Evolutionary conservation across 1,284 basidiomycete species (phyloP).

Genomic region (Cutaneotrichosporon daszewskae): DNA sequence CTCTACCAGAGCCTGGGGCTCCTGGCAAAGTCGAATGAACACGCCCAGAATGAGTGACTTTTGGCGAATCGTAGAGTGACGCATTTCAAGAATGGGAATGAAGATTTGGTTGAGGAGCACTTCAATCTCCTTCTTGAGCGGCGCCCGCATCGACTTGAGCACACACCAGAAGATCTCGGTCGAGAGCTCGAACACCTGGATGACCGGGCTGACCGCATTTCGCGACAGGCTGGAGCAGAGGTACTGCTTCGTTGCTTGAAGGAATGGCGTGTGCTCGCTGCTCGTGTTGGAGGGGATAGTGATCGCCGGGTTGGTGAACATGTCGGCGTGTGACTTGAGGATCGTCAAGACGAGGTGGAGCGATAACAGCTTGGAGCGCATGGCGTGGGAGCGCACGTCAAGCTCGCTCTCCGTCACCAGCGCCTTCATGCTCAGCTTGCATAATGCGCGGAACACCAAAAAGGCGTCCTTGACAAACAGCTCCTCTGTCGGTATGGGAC

Average conservation of each 20-base stretch:
- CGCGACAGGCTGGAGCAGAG: slow-evolving; percentile 88
- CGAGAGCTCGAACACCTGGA: slow-evolving; percentile 94
- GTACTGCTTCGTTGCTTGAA: slow-evolving; percentile 90
- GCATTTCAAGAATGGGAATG: slow-evolving; percentile 97
- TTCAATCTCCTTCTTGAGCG: slow-evolving; percentile 99
- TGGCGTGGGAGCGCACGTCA: slow-evolving; percentile 86
- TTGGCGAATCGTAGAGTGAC: slow-evolving; percentile 88
- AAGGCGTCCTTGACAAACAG: slow-evolving; percentile 94
- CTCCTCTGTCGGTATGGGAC: slow-evolving; percentile 54
- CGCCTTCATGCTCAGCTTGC: slow-evolving; percentile 97
- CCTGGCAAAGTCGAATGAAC: slow-evolving; percentile 79
- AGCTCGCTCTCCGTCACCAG: slow-evolving; percentile 87
- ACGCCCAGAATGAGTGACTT: slow-evolving; percentile 85
- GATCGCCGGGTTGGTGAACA: slow-evolving; percentile 78
- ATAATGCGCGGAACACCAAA: slow-evolving; percentile 88
- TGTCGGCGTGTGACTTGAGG: slow-evolving; percentile 78
- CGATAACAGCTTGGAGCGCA: slow-evolving; percentile 90
- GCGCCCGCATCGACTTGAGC: slow-evolving; percentile 85
- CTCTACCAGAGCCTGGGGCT: slow-evolving; percentile 92
- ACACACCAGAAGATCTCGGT: slow-evolving; percentile 99
- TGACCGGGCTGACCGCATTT: slow-evolving; percentile 91
- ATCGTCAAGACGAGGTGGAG: slow-evolving; percentile 90
- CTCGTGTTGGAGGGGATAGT: slow-evolving; percentile 83
- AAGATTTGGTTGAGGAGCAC: slow-evolving; percentile 98
- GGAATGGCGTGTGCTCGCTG: slow-evolving; percentile 77